Evolutionary conservation across 371 early-diverging fungal species (phyloP).

Genomic region (Capniomyces stellatus): DNA sequence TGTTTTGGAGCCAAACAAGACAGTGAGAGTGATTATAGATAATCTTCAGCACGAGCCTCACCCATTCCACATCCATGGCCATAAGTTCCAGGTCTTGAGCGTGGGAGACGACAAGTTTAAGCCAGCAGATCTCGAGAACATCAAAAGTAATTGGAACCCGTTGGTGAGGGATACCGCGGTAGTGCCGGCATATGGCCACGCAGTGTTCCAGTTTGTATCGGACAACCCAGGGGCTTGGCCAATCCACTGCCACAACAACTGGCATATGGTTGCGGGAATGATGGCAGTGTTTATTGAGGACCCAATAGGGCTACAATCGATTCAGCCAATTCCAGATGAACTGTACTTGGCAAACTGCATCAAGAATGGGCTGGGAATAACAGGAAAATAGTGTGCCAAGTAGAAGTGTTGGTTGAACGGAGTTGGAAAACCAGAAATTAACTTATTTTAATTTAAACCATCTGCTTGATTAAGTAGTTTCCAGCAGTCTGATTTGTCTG

Average conservation of each 20-base stretch:
- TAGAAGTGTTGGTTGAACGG: too few species aligned
- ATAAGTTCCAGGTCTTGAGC: constrained; percentile 65
- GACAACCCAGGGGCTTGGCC: constrained; percentile 63
- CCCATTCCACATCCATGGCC: constrained; percentile 72
- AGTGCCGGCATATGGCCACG: constrained; percentile 32
- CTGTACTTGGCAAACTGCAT: too few species aligned
- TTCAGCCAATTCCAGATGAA: too few species aligned
- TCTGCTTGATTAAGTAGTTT: too few species aligned
- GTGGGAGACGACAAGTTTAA: too few species aligned
- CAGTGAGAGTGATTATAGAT: constrained; percentile 40
- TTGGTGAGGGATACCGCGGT: constrained; percentile 42
- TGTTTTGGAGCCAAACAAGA: constrained; percentile 25
- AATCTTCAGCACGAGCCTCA: constrained; percentile 41
- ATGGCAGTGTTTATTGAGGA: constrained; percentile 40
- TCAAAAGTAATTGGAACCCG: constrained; percentile 35
- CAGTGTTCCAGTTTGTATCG: constrained; percentile 41
- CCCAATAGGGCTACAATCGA: constrained; percentile 28
- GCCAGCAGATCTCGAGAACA: constrained; percentile 12
- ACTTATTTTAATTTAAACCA: too few species aligned
- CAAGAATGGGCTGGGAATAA: too few species aligned
- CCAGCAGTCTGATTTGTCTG: too few species aligned
- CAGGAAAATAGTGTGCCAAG: too few species aligned
- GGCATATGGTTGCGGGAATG: constrained; percentile 48
- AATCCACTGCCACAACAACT: constrained; percentile 65
- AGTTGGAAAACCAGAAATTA: too few species aligned